Conservation (phyloP, 1,284 basidiomycete species). For the Puccinia sorghi region DNA sequence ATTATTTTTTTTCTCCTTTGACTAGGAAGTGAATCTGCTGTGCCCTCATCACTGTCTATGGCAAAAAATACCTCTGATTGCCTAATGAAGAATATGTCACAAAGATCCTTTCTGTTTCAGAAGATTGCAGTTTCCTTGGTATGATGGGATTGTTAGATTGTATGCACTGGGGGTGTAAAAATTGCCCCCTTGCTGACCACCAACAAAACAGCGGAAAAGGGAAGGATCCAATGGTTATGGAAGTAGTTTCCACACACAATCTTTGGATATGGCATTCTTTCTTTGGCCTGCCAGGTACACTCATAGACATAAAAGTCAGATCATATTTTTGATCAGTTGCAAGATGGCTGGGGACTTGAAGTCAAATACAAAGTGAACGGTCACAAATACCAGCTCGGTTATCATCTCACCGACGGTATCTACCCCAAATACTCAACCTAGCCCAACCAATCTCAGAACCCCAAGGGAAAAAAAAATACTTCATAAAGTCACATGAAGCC, state of each 20-base stretch:
- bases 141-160: constrained; percentile 6
- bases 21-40: neutral
- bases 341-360: neutral
- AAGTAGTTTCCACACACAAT: neutral
- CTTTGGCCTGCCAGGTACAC: too few species aligned
- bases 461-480: constrained; percentile 1
- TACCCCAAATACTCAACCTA: constrained; percentile 3
- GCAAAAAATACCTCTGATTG: neutral
- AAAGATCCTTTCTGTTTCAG: neutral
- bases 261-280: too few species aligned
- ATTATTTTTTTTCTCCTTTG: neutral
- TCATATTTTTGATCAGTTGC: neutral
- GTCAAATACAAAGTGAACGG: neutral
- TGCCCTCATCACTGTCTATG: neutral
- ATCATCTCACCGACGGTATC: neutral
- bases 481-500: neutral
- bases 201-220: neutral
- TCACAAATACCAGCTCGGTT: neutral
- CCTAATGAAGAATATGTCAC: neutral
- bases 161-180: constrained; percentile 13
- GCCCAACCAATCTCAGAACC: neutral
- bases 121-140: neutral
- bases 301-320: neutral
- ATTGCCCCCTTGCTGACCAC: neutral
- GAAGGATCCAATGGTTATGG: constrained; percentile 1